Base-by-base conservation (phyloP, 371 early-diverging fungal species). In the Dichotomocladium elegans region DNA sequence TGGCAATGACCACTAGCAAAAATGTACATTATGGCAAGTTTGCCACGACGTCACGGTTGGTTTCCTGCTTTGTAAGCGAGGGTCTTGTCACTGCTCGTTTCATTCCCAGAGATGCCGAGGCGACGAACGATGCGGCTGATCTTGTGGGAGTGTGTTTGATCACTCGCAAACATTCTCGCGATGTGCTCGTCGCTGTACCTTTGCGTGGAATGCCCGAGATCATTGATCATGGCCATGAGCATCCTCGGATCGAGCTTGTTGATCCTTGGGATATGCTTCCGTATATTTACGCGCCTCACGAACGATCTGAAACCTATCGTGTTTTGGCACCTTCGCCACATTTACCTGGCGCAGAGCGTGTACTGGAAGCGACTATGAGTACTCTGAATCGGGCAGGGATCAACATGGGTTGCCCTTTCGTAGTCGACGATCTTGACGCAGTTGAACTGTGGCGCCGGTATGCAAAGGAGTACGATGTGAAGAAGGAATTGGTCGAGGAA, bases 21-120 rank as follows among this genome's bases (percentile, higher is more conserved):
- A 70, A 68, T 19, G 24, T 55, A 35, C 70, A 70, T 27, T 76
- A 60, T 50, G 68, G 73, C 29, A 70, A 61, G 25, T 73, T 71
- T 53, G 84, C 87, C 48, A 83, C 85, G 1, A 64, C 70, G 7
- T 83, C 86, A 12, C 77, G 88, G 26, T 59, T 87, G 5, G 53
- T 86, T 14, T 55, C 79, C 5, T 86, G 85, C 47, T 59, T 85
- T 14, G 78, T 79, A 19, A 83, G 81, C 41, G 88, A 88, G 55
- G 44, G 56, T 3, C 58, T 87, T 15, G 78, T 77, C 9, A 51
- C 68, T 17, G 78, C 75, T 19, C 65, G 64, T 58, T 72, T 63
- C 51, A 60, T 73, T 2, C 64, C 72, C 31, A n/a, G n/a, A n/a
- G n/a, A n/a, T n/a, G n/a, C n/a, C n/a, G n/a, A n/a, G n/a, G 12